These are phyloP conservation scores for Xylaria sp. DNA, from an alignment of 2,329 filamentous ascomycete genomes.

Conservation along the genomic window DNA sequence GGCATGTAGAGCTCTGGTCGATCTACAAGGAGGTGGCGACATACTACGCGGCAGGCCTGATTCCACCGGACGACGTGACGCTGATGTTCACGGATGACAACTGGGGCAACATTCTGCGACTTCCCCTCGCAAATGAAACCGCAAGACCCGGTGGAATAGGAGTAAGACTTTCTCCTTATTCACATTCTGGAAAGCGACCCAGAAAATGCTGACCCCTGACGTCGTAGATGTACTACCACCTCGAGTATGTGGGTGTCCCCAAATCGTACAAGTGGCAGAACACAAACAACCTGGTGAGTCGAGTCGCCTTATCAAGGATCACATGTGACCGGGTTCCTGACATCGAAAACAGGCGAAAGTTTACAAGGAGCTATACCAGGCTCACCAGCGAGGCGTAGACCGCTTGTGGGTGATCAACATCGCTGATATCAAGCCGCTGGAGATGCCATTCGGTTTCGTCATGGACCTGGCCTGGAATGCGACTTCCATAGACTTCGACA, in stretches of 20 bases:
- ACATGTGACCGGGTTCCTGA: too few species aligned
- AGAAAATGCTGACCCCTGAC: not conserved
- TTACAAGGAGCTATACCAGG: slow-evolving; percentile 49
- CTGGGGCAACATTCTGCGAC: slow-evolving; percentile 58
- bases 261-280: slow-evolving; percentile 57
- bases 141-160: slow-evolving; percentile 57
- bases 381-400: slow-evolving; percentile 53
- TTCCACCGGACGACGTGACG: slow-evolving; percentile 58
- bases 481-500: slow-evolving; percentile 36
- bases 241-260: slow-evolving; percentile 47
- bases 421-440: slow-evolving; percentile 59
- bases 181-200: not conserved
- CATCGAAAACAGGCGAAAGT: too few species aligned
- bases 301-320: too few species aligned
- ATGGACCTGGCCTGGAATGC: slow-evolving; percentile 49
- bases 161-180: slow-evolving; percentile 32
- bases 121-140: slow-evolving; percentile 57
- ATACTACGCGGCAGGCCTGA: slow-evolving; percentile 42
- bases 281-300: slow-evolving; percentile 55
- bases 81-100: slow-evolving; percentile 67
- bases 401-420: slow-evolving; percentile 64
- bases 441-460: slow-evolving; percentile 21
- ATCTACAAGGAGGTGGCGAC: slow-evolving; percentile 62
- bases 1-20: slow-evolving; percentile 50
- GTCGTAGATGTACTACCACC: slow-evolving; percentile 48